Base-by-base conservation (phyloP, 176 grass and related monocot genomes). In the Triticum turgidum region DNA sequence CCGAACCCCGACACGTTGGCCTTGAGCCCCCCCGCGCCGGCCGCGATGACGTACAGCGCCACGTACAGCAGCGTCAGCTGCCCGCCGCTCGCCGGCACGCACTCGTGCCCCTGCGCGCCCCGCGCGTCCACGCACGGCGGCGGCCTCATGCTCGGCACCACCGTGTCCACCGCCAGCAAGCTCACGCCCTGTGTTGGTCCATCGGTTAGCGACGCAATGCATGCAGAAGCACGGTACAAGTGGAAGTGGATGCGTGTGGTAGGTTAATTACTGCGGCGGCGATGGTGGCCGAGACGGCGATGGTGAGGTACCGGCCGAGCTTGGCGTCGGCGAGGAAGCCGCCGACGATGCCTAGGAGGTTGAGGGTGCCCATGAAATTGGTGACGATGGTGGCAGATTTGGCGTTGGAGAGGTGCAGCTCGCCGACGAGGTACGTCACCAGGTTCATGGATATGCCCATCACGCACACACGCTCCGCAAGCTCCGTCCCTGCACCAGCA, bases 361-460 rank as follows among this genome's bases (percentile, higher is more conserved):
- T 80, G 65, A 96, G 90, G 0, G 91, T 91, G 65, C 94, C 94
- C 91, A 89, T 93, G 65, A 92, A 96, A 82, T 91, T 93, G 89
- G 88, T 96, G 39, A 93, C 88, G 45, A 86, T 45, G 83, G 42
- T 96, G 62, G 94, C 91, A 3, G 94, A 90, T 86, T 81, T 77
- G 76, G 89, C 71, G 82, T 89, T 96, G 81, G 67, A 84, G 64
- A 92, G 91, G 83, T 96, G 85, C 2, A 96, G 73, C 12, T 86
- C 82, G 79, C 87, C 83, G 34, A 88, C 86, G 35, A 92, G 82
- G 83, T 92, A 96, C 14, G 90, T 90, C 14, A 96, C 94, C 29
- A 96, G 83, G 88, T 96, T 96, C 89, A 91, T 90, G 0, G 86
- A 90, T 75, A 96, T 92, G 78, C 94, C 94, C 80, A 98, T 93